Evolutionary conservation across 208 protist species (phyloP), one percentile per base, ranked within the genome.

Genomic region (Angomonas deanei): DNA sequence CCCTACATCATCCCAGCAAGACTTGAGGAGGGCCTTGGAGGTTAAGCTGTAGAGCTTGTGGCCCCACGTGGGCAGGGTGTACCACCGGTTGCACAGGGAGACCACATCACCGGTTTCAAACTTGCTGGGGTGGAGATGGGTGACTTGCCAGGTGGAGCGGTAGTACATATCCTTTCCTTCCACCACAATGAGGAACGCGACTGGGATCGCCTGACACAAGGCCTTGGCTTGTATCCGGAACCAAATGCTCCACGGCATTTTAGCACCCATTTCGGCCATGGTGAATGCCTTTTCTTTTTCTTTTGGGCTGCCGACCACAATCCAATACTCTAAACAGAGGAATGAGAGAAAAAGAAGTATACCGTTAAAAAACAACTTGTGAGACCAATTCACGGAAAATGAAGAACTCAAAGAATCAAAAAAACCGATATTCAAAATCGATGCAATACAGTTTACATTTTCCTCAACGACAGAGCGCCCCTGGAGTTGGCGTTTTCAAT

Each of bases 21-120:
- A 87, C 73, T 93, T 96, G n/a, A 92, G 61, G 17, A 93, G 70
- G 28, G 83, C 78, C 71, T 96, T 96, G 31, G 78, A 88, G 19
- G 88, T 26, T 38, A 88, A 65, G 62, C 82, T 91, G 73, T 92
- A 93, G 32, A 83, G 15, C 30, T 77, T 60, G 38, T 96, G 89
- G 34, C 66, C 39, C 78, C 76, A 92, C 23, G 84, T 80, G 10
- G 89, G 86, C 39, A 96, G 74, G 27, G 81, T 88, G 78, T 93
- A 93, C 86, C 89, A 96, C 3, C 89, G 83, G 54, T 96, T 96
- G 72, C 84, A 88, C 46, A 96, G 70, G 27, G 76, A 68, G 33
- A 96, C 50, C n/a, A 93, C 82, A 70, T 96, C 89, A 8, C 89
- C 89, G 26, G 83, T 84, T 17, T 67, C 46, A 47, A 93, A 91